Evolutionary conservation across 345 rosid species (phyloP), one percentile per base, ranked within the genome.

Genomic region (Euphorbia peplus): DNA sequence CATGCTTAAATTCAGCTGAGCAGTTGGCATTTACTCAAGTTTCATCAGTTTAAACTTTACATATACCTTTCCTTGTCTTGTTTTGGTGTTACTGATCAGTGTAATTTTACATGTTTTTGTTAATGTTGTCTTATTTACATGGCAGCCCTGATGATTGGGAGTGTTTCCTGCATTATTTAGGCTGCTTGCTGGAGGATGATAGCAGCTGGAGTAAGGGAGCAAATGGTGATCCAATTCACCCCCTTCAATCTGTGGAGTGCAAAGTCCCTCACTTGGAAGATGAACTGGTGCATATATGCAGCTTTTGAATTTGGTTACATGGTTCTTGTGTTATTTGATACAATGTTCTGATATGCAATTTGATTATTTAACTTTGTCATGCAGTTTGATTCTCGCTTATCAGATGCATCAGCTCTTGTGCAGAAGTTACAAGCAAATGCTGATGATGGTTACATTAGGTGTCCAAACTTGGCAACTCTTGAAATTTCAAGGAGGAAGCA

Each of bases 111-210:
- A 12, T 59, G 28, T 47, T 62, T 66, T 70, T 76, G 61, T 77
- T 83, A 71, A 72, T 79, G 30, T 76, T 51, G 46, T 77, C 64
- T 68, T 68, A 58, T 80, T 79, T 26, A 25, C 75, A 76, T 76
- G 84, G 77, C 92, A 91, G 99, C 86, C 93, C 95, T 81, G 99
- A 95, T 82, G 99, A 95, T 76, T 90, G 97, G 97, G 93, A 91
- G 80, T 86, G 89, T 83, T 92, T 91, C 83, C 85, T 87, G 66
- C 90, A 91, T 69, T 95, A 88, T 85, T 85, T 95, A 53, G 88
- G 87, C 76, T 95, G 99, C 78, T 80, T 95, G 83, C 84, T 95
- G 70, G 95, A 86, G 84, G 97, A 95, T 81, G 87, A 81, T 54
- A 86, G 87, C 73, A 73, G 87, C 81, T 87, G 86, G 93, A 71